Conservation (phyloP, 2,329 filamentous ascomycete genomes). For the Monilinia vaccinii-corymbosi region DNA sequence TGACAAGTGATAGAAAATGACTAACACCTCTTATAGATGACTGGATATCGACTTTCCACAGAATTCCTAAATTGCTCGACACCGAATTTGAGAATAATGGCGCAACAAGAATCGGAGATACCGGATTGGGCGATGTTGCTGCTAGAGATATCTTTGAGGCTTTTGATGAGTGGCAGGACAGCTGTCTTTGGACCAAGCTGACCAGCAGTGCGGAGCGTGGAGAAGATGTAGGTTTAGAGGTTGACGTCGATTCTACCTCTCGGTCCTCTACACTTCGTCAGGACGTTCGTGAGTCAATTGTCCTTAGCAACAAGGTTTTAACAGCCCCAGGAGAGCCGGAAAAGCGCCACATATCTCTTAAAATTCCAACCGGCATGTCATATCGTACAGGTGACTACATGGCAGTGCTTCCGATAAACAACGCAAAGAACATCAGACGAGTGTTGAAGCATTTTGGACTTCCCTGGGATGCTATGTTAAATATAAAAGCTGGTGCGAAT, state of each 20-base stretch:
- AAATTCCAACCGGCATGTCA: conserved; percentile 13
- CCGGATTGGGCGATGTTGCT: conserved; percentile 3
- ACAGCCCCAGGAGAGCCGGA: conserved; percentile 31
- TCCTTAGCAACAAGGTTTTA: conserved; percentile 44
- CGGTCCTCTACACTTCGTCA: conserved; percentile 40
- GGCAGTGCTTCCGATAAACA: conserved; percentile 16
- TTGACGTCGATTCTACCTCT: conserved; percentile 14
- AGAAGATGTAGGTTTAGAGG: neutral
- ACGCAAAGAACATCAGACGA: conserved; percentile 11
- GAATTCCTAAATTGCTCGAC: conserved; percentile 56
- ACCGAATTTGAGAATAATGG: conserved; percentile 14
- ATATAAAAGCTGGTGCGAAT: conserved; percentile 34
- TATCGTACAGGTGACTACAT: conserved; percentile 20
- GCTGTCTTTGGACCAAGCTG: conserved; percentile 38
- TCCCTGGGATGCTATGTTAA: conserved; percentile 40
- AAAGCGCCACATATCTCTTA: conserved; percentile 52
- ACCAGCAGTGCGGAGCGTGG: conserved; percentile 7
- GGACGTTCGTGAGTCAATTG: conserved; percentile 52
- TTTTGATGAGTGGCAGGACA: conserved; percentile 60
- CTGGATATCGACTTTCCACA: conserved; percentile 56
- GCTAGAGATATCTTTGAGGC: conserved; percentile 56
- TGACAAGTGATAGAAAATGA: conserved; percentile 24
- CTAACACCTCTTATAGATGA: conserved; percentile 30
- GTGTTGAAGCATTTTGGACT: conserved; percentile 23
- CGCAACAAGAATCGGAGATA: neutral